Percentiles rank a stretch among this genome's conserved stretches.
These are phyloP conservation scores for Rhodotorula paludigena DNA, from an alignment of 768 basidiomycete species.

Conservation along the genomic window DNA sequence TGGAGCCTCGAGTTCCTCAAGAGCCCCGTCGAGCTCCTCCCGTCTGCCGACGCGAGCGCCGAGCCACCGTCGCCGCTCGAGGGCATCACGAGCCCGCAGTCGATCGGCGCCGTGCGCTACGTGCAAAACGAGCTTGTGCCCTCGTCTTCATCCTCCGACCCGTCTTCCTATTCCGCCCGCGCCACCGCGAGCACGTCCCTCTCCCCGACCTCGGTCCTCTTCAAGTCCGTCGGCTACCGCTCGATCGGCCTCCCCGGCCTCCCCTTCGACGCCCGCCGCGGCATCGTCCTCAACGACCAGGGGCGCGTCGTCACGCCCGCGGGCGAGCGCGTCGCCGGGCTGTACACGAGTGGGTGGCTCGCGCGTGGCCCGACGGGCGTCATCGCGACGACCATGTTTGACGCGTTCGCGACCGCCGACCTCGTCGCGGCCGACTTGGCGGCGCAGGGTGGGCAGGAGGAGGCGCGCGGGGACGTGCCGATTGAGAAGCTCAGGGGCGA, in stretches of 20 bases:
- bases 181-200: constrained; percentile 56
- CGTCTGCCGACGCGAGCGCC: not conserved
- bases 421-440: constrained; percentile 62
- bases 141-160: constrained; percentile 20
- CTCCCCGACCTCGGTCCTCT: constrained; percentile 66
- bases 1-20: constrained; percentile 82
- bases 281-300: constrained; percentile 51
- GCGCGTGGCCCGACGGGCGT: constrained; percentile 86
- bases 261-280: constrained; percentile 47
- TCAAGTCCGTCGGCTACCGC: constrained; percentile 83
- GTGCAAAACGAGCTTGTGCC: constrained; percentile 30
- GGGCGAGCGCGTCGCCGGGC: constrained; percentile 50
- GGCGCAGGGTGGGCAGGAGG: constrained; percentile 17
- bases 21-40: constrained; percentile 54
- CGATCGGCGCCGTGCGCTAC: constrained; percentile 14
- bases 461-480: constrained; percentile 43
- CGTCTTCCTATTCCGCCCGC: constrained; percentile 52
- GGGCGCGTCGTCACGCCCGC: constrained; percentile 47
- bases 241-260: constrained; percentile 40
- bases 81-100: not conserved
- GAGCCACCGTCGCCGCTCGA: not conserved
- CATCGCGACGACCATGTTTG: constrained; percentile 84
- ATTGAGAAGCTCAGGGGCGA: constrained; percentile 49
- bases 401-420: constrained; percentile 76
- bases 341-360: constrained; percentile 95